These are phyloP conservation scores for Gastroboletus turbinatus DNA, from an alignment of 1,284 basidiomycete genomes.

Conservation along the genomic window DNA sequence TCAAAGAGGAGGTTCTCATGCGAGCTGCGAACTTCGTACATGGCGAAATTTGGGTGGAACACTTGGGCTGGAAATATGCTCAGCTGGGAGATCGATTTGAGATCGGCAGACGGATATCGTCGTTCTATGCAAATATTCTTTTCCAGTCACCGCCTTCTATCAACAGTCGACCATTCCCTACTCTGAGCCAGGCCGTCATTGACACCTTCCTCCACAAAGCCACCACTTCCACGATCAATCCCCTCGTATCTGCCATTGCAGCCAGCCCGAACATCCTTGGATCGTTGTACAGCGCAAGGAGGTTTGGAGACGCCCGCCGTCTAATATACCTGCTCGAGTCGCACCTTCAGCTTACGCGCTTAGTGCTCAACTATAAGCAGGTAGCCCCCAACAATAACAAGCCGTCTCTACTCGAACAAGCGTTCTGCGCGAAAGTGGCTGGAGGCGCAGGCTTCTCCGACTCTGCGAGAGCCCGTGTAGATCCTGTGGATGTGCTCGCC, in stretches of 20 bases:
- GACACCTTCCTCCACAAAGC: constrained; percentile 70
- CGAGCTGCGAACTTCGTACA: constrained; percentile 78
- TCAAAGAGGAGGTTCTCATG: constrained; percentile 81
- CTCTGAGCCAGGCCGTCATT: constrained; percentile 59
- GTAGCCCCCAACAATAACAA: constrained; percentile 39
- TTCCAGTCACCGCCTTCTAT: constrained; percentile 57
- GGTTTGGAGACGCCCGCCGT: constrained; percentile 66
- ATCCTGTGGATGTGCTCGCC: constrained; percentile 72
- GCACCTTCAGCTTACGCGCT: constrained; percentile 59
- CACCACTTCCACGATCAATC: constrained; percentile 72
- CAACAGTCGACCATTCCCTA: constrained; percentile 53
- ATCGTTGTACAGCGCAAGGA: constrained; percentile 59
- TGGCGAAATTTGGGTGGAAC: constrained; percentile 83
- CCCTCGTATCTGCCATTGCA: constrained; percentile 68
- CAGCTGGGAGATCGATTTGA: constrained; percentile 79
- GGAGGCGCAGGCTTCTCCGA: constrained; percentile 51
- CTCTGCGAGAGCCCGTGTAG: constrained; percentile 45
- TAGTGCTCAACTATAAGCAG: constrained; percentile 65
- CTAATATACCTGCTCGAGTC: constrained; percentile 70
- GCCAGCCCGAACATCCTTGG: constrained; percentile 59
- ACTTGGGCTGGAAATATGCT: constrained; percentile 79
- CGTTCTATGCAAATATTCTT: constrained; percentile 67
- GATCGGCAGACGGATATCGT: constrained; percentile 66
- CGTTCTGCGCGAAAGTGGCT: constrained; percentile 60
- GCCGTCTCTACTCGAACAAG: constrained; percentile 71